Conservation (phyloP, 306 rosid genomes). For the Begonia loranthoides region DNA sequence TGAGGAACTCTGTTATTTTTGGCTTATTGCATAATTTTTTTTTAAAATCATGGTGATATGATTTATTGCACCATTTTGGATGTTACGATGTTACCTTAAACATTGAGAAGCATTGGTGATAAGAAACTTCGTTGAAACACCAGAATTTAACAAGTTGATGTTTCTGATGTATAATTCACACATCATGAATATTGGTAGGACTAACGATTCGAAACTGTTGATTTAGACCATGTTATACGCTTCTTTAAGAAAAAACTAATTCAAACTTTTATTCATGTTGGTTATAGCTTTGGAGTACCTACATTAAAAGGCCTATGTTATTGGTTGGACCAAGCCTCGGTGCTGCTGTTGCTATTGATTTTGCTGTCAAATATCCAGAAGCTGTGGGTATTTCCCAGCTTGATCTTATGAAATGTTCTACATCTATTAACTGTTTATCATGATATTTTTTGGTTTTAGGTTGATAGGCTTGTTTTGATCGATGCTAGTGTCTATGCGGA, state of each 20-base stretch:
- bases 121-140: too few relatives aligned
- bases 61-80: too few relatives aligned
- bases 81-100: too few relatives aligned
- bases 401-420: not conserved
- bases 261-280: constrained; percentile 2
- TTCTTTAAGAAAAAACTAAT: too few relatives aligned
- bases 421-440: too few relatives aligned
- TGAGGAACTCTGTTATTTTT: not conserved
- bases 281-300: constrained; percentile 70
- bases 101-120: too few relatives aligned
- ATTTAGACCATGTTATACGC: too few relatives aligned
- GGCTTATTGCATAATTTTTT: not conserved
- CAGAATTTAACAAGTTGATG: too few relatives aligned
- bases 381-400: constrained; percentile 42
- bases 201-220: too few relatives aligned
- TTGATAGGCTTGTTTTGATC: constrained; percentile 76
- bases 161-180: too few relatives aligned
- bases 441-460: constrained; percentile 32
- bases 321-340: constrained; percentile 97
- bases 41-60: too few relatives aligned
- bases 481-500: constrained; percentile 90
- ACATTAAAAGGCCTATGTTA: constrained; percentile 70
- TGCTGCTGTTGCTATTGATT: constrained; percentile 93
- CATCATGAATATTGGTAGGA: too few relatives aligned
- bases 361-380: constrained; percentile 74